Evolutionary conservation across 2,329 filamentous ascomycete species (phyloP).

Genomic region (Dothiorella sarmentorum): DNA sequence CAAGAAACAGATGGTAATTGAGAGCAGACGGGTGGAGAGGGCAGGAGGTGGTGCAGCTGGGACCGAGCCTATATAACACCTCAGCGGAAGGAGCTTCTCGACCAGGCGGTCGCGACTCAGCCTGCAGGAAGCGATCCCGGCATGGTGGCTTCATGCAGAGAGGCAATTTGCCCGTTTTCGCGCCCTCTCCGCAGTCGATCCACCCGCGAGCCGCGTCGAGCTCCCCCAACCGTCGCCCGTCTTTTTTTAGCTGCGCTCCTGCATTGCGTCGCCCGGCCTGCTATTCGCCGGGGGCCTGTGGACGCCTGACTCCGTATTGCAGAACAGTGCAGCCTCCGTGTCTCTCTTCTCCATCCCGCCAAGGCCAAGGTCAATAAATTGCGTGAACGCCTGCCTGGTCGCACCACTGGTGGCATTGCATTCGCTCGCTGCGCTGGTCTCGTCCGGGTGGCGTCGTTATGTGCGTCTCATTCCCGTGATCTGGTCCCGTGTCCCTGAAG

Average conservation of each 20-base stretch:
- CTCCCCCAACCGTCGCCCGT: background rate
- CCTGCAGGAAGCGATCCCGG: background rate
- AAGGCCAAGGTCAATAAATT: background rate
- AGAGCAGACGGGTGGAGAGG: slow-evolving; percentile 6
- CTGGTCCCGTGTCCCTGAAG: background rate
- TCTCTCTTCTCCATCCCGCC: too few species aligned
- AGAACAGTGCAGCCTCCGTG: too few species aligned
- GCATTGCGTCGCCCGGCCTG: background rate
- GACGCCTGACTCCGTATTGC: background rate
- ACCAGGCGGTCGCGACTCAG: background rate
- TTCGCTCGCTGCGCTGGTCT: background rate
- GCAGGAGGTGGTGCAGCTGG: background rate
- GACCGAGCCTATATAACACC: background rate
- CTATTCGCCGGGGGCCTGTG: background rate
- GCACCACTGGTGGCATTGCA: background rate
- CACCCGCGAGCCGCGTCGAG: slow-evolving; percentile 1
- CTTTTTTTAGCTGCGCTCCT: background rate
- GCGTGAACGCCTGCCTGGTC: background rate
- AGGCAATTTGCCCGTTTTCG: slow-evolving; percentile 1
- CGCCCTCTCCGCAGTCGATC: slow-evolving; percentile 7
- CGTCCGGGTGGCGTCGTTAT: background rate
- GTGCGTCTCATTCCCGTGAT: background rate
- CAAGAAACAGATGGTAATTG: background rate
- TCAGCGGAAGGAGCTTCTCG: background rate
- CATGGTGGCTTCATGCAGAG: background rate